These are phyloP conservation scores for Botrytis sinoallii DNA, from an alignment of 2,329 filamentous ascomycete genomes.

Conservation along the genomic window DNA sequence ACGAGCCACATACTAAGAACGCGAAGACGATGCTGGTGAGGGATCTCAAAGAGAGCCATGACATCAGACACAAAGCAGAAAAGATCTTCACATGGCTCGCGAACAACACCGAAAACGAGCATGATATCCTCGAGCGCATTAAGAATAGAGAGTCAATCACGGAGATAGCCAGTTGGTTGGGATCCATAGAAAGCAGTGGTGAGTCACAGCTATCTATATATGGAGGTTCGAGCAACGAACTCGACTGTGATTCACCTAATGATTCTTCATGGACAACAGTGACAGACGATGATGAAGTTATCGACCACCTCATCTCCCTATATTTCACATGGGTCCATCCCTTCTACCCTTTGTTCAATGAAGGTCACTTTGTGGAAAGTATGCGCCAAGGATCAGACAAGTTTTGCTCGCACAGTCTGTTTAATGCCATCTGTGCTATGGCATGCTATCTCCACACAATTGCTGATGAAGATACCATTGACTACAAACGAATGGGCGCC, in stretches of 20 bases:
- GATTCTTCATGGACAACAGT: slow-evolving; percentile 34
- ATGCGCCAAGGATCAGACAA: slow-evolving; percentile 26
- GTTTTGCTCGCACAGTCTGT: slow-evolving; percentile 35
- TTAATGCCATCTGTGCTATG: slow-evolving; percentile 39
- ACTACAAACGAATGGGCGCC: slow-evolving; percentile 31
- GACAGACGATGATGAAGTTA: slow-evolving; percentile 27
- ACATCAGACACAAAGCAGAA: not conserved
- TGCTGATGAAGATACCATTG: slow-evolving; percentile 26
- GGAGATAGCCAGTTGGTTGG: slow-evolving; percentile 34
- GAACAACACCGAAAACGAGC: slow-evolving; percentile 32
- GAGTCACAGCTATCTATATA: slow-evolving; percentile 26
- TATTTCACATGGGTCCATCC: slow-evolving; percentile 40
- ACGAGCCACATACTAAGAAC: slow-evolving; percentile 39
- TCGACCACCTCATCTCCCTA: slow-evolving; percentile 37
- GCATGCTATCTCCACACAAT: slow-evolving; percentile 35
- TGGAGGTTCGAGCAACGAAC: slow-evolving; percentile 32
- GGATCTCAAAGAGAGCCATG: slow-evolving; percentile 22
- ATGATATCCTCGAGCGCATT: slow-evolving; percentile 36
- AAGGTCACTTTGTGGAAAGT: slow-evolving; percentile 34
- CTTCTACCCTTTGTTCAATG: slow-evolving; percentile 38
- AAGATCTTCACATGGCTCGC: slow-evolving; percentile 30
- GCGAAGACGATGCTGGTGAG: slow-evolving; percentile 38
- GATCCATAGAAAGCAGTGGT: slow-evolving; percentile 29
- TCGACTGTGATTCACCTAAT: slow-evolving; percentile 22
- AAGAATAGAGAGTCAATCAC: slow-evolving; percentile 34